A percentile compares a stretch with the other conserved stretches of the same genome.
Evolutionary conservation across 768 basidiomycete species (phyloP).

Genomic region (Cyclocybe cylindracea): DNA sequence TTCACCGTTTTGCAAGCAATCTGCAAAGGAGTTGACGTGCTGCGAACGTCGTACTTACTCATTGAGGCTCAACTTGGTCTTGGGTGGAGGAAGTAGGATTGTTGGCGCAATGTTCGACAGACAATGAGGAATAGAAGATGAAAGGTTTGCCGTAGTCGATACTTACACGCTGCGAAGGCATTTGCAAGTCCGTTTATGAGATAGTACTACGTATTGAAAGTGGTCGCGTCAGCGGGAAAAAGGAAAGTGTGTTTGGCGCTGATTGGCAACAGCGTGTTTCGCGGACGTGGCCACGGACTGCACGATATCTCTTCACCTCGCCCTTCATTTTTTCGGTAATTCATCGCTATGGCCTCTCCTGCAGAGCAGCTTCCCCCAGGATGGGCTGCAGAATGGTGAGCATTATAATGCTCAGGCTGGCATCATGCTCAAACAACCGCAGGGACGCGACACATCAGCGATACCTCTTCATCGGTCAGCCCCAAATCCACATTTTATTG

Average conservation of each 20-base stretch:
- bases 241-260: neutral
- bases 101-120: too few relatives aligned
- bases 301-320: neutral
- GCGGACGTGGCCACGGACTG: neutral
- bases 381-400: constrained; percentile 91
- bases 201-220: too few relatives aligned
- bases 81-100: too few relatives aligned
- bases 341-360: constrained; percentile 45
- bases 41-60: too few relatives aligned
- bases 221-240: neutral
- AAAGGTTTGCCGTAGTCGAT: too few relatives aligned
- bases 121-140: too few relatives aligned
- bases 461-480: constrained; percentile 87
- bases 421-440: constrained; percentile 19
- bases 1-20: too few relatives aligned
- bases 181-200: too few relatives aligned
- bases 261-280: neutral
- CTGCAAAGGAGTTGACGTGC: too few relatives aligned
- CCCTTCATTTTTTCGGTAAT: neutral
- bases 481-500: constrained; percentile 18
- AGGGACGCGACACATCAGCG: constrained; percentile 83
- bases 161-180: too few relatives aligned
- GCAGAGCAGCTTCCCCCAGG: constrained; percentile 82
- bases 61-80: too few relatives aligned
- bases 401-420: constrained; percentile 9